Conservation (phyloP, 768 basidiomycete species). For the Dentipellis fragilis region DNA sequence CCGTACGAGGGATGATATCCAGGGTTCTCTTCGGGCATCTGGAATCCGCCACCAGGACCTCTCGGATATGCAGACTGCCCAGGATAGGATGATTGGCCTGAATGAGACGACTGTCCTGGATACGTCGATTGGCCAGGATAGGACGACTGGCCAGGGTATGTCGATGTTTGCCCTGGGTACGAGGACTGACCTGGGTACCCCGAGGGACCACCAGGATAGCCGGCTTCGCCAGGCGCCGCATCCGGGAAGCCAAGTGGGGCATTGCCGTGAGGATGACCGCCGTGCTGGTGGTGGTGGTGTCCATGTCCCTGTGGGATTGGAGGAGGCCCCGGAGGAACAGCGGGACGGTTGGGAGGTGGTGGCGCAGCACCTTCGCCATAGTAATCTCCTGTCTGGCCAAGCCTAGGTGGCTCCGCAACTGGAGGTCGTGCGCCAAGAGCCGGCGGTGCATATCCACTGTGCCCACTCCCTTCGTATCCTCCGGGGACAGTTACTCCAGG, state of each 20-base stretch:
- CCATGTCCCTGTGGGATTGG: neutral
- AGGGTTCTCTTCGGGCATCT: neutral
- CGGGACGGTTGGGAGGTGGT: neutral
- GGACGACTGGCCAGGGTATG: neutral
- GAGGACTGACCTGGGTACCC: constrained; percentile 6
- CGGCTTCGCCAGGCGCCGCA: neutral
- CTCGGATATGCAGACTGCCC: neutral
- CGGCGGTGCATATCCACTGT: neutral
- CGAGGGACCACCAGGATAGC: neutral
- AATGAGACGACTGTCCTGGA: neutral
- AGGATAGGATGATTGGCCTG: neutral
- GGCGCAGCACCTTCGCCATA: constrained; percentile 3
- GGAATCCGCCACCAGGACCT: neutral
- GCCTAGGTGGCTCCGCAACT: neutral
- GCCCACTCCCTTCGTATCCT: neutral
- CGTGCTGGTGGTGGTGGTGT: neutral
- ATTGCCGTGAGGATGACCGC: neutral
- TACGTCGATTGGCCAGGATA: neutral
- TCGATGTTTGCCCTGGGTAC: constrained; percentile 7
- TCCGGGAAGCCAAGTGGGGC: neutral
- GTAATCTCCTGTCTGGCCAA: neutral
- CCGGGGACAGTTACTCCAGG: neutral
- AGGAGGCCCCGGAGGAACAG: neutral
- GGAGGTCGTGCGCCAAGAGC: neutral
- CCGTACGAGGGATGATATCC: constrained; percentile 1